A percentile compares a stretch with the other conserved stretches of the same genome.
Evolutionary conservation across 1,284 basidiomycete genomes (phyloP).

Genomic region (Microbotryomycetes sp.): DNA sequence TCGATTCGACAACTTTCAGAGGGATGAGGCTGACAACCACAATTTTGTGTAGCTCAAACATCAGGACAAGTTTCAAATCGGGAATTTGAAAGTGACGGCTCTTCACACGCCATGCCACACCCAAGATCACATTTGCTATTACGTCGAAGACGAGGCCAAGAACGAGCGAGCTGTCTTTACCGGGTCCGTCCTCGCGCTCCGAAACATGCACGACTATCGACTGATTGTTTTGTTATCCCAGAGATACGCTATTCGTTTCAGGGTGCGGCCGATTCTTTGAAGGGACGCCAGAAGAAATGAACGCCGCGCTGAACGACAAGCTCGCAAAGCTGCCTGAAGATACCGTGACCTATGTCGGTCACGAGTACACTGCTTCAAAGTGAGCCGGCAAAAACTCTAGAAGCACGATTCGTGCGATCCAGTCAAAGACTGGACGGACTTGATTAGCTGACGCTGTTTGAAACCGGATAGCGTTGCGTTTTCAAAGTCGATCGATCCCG

Average conservation of each 20-base stretch:
- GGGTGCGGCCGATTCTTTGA: constrained; percentile 98
- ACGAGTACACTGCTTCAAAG: constrained; percentile 69
- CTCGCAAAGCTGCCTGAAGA: constrained; percentile 60
- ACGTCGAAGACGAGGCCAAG: constrained; percentile 58
- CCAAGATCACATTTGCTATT: constrained; percentile 90
- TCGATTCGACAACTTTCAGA: too few relatives aligned
- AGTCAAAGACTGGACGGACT: too few relatives aligned
- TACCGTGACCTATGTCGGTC: constrained; percentile 81
- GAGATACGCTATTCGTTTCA: constrained; percentile 86
- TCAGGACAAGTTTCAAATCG: constrained; percentile 27
- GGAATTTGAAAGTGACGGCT: constrained; percentile 25
- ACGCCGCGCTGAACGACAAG: constrained; percentile 63
- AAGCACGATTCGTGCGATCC: neutral
- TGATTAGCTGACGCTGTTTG: constrained; percentile 13
- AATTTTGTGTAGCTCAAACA: constrained; percentile 14
- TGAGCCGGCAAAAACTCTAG: neutral
- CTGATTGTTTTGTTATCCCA: constrained; percentile 23
- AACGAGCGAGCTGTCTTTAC: constrained; percentile 74
- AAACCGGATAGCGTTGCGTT: constrained; percentile 37
- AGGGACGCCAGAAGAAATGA: constrained; percentile 79
- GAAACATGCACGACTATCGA: neutral
- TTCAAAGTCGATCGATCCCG: constrained; percentile 53
- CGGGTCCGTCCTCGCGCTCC: constrained; percentile 47
- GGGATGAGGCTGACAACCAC: too few relatives aligned
- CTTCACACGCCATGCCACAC: constrained; percentile 93